These are phyloP conservation scores for Aspergillus versicolor DNA, from an alignment of 2,329 filamentous ascomycete genomes.

Conservation along the genomic window DNA sequence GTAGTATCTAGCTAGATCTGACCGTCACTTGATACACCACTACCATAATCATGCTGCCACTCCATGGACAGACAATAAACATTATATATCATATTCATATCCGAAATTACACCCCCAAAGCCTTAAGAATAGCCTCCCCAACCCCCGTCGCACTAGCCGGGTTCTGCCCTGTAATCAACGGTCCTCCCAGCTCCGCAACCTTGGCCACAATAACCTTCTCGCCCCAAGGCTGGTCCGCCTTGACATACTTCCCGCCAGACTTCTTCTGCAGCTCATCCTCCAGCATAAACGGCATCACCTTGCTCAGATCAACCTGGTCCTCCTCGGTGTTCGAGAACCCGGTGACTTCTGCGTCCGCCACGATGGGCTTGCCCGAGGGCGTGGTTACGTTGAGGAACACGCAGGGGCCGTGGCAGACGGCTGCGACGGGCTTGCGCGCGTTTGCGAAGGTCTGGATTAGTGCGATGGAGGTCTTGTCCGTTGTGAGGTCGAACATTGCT, in stretches of 20 bases:
- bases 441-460: constrained; percentile 51
- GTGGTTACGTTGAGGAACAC: constrained; percentile 46
- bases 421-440: constrained; percentile 48
- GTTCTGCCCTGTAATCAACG: constrained; percentile 50
- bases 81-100: not conserved
- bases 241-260: constrained; percentile 43
- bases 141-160: constrained; percentile 45
- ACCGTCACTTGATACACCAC: too few species aligned
- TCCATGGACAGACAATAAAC: too few species aligned
- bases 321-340: constrained; percentile 50
- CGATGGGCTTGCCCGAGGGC: constrained; percentile 41
- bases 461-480: constrained; percentile 40
- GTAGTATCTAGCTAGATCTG: not conserved
- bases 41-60: not conserved
- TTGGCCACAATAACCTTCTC: constrained; percentile 43
- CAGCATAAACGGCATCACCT: constrained; percentile 46
- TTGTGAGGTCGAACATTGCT: constrained; percentile 54
- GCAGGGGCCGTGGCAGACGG: constrained; percentile 50
- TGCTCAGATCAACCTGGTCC: constrained; percentile 39
- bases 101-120: constrained; percentile 13
- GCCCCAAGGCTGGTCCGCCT: constrained; percentile 46
- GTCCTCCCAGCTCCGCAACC: constrained; percentile 25
- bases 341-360: constrained; percentile 43
- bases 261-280: constrained; percentile 43
- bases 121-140: constrained; percentile 45